phyloP scores from a whole-genome alignment of 2,329 filamentous ascomycete genomes.

The Talaromyces sp. region DNA sequence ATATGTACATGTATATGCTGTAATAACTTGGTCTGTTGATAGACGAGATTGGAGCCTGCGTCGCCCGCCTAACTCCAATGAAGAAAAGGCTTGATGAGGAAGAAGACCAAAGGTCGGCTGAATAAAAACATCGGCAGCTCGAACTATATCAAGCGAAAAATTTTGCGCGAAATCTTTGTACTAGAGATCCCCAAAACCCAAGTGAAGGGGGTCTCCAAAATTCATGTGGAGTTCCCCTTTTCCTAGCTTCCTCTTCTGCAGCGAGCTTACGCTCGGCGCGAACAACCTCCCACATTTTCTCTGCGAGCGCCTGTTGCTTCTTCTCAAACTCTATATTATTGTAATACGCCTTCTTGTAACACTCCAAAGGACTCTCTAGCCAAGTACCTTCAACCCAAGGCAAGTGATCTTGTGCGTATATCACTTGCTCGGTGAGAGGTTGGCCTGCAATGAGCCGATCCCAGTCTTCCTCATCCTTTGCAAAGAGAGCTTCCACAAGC shows the following conservation, averaged over 20 bases:
- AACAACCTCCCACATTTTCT: constrained; percentile 43
- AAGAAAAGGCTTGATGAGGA: neutral
- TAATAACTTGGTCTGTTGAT: neutral
- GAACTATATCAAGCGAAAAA: neutral
- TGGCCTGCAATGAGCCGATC: constrained; percentile 33
- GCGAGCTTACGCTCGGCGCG: constrained; percentile 40
- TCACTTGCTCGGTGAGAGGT: neutral
- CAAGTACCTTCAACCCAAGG: constrained; percentile 25
- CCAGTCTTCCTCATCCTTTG: constrained; percentile 45
- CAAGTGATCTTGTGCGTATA: neutral
- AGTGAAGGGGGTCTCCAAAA: neutral
- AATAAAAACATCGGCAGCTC: neutral
- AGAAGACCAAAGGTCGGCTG: neutral
- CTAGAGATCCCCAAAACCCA: neutral
- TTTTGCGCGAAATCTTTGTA: neutral
- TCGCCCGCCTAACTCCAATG: neutral
- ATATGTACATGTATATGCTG: neutral
- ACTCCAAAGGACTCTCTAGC: constrained; percentile 25
- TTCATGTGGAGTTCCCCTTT: neutral
- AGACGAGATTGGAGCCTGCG: neutral
- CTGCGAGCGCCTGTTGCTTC: constrained; percentile 31
- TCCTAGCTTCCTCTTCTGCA: constrained; percentile 25
- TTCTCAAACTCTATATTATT: constrained; percentile 27
- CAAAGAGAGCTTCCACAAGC: constrained; percentile 32
- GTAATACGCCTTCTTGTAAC: constrained; percentile 26